A percentile compares a stretch with the other conserved stretches of the same genome.
These are phyloP conservation scores for Leccinum boreale DNA, from an alignment of 768 basidiomycete species.

Conservation along the genomic window DNA sequence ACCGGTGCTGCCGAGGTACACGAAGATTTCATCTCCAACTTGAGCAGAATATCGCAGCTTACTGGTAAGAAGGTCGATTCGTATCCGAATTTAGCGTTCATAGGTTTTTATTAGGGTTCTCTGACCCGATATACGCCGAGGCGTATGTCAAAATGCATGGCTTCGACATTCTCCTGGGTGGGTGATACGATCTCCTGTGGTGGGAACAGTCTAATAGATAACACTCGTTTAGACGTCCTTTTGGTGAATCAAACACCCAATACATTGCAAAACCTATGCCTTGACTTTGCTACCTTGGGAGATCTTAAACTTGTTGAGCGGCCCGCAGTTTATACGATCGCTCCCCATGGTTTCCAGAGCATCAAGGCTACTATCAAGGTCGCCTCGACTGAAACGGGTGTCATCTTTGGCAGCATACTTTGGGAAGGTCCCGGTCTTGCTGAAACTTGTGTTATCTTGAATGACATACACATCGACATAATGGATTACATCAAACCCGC, in stretches of 20 bases:
- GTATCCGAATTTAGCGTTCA: not conserved
- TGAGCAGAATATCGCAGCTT: slow-evolving; percentile 89
- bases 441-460: slow-evolving; percentile 90
- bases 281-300: slow-evolving; percentile 96
- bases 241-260: slow-evolving; percentile 94
- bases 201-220: not conserved
- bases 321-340: slow-evolving; percentile 90
- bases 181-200: slow-evolving; percentile 10
- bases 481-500: slow-evolving; percentile 56
- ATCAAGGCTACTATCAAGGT: slow-evolving; percentile 99
- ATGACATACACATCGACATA: slow-evolving; percentile 97
- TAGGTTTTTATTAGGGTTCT: slow-evolving; percentile 63
- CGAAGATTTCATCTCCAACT: slow-evolving; percentile 93
- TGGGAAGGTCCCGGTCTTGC: slow-evolving; percentile 90
- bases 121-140: slow-evolving; percentile 97
- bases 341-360: slow-evolving; percentile 95
- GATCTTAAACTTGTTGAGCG: slow-evolving; percentile 96
- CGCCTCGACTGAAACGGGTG: slow-evolving; percentile 96
- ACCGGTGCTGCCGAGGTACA: slow-evolving; percentile 80
- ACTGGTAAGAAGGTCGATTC: slow-evolving; percentile 55
- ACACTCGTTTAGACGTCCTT: slow-evolving; percentile 65
- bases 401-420: slow-evolving; percentile 96
- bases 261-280: slow-evolving; percentile 92
- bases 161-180: slow-evolving; percentile 92
- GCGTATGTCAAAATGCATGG: slow-evolving; percentile 97